phyloP scores from a whole-genome alignment of 106 monocot genomes.

The Allium fistulosum region DNA sequence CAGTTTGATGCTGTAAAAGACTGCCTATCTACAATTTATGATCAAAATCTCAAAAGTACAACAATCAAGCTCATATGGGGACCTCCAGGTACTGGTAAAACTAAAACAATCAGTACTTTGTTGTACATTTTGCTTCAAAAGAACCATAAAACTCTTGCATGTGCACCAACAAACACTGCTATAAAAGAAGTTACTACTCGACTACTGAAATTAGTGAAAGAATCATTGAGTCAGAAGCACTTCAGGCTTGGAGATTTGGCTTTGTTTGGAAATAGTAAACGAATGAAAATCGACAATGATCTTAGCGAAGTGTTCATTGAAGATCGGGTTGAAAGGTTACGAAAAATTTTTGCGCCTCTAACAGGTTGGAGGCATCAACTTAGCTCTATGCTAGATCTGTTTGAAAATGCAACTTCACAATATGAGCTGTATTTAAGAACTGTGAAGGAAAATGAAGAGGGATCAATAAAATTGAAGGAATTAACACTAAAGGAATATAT shows the following conservation, averaged over 20 bases:
- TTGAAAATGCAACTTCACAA: slow-evolving; percentile 3
- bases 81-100: slow-evolving; percentile 9
- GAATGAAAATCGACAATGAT: slow-evolving; percentile 37
- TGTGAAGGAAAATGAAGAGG: not conserved
- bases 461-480: not conserved
- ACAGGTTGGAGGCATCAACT: slow-evolving; percentile 10
- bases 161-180: slow-evolving; percentile 6
- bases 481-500: not conserved
- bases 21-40: not conserved
- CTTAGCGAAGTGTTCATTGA: slow-evolving; percentile 41
- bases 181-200: not conserved
- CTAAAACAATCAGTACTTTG: slow-evolving; percentile 8
- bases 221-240: not conserved
- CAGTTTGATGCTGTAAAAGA: not conserved
- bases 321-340: slow-evolving; percentile 24
- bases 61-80: slow-evolving; percentile 9
- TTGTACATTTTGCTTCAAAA: not conserved
- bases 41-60: too few relatives aligned
- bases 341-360: not conserved
- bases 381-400: slow-evolving; percentile 3
- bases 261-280: slow-evolving; percentile 39
- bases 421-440: not conserved
- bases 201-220: slow-evolving; percentile 2
- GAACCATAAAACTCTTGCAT: slow-evolving; percentile 3
- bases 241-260: slow-evolving; percentile 21